phyloP scores from a whole-genome alignment of 225 moss, liverwort and hornwort genomes.

The Thuidium tamariscinum region DNA sequence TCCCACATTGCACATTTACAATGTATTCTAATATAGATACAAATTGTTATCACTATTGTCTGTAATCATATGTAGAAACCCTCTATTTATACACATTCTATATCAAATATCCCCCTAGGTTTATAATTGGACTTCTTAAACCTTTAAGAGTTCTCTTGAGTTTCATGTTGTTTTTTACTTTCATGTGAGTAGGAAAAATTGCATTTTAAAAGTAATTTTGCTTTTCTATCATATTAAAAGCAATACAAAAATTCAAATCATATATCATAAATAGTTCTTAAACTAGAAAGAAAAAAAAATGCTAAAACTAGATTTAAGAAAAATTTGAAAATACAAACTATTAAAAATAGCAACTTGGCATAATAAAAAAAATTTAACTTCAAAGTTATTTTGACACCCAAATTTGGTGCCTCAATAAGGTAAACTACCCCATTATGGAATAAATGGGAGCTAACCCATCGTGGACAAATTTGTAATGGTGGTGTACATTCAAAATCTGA shows the following conservation, averaged over 20 bases:
- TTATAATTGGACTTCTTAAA: not conserved
- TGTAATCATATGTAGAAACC: not conserved
- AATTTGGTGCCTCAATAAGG: no score
- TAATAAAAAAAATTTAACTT: no score
- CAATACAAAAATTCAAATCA: not conserved
- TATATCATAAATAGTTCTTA: no score
- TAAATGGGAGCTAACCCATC: no score
- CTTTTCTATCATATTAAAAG: not conserved
- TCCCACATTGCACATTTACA: no score
- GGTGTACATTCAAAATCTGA: no score
- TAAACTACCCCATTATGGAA: no score
- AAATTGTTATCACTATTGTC: fast-evolving
- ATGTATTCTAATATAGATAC: no score
- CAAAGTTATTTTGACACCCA: no score
- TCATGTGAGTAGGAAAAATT: not conserved
- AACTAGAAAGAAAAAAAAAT: no score
- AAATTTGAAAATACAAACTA: not conserved
- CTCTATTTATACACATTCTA: not conserved
- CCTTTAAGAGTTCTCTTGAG: not conserved
- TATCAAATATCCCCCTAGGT: fast-evolving
- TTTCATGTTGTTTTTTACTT: not conserved
- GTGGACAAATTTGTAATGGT: no score
- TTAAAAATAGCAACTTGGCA: not conserved
- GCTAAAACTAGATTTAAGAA: no score
- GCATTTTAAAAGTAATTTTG: not conserved